phyloP scores from a whole-genome alignment of 1,284 basidiomycete species.

The Fomitopsis pinicola region DNA sequence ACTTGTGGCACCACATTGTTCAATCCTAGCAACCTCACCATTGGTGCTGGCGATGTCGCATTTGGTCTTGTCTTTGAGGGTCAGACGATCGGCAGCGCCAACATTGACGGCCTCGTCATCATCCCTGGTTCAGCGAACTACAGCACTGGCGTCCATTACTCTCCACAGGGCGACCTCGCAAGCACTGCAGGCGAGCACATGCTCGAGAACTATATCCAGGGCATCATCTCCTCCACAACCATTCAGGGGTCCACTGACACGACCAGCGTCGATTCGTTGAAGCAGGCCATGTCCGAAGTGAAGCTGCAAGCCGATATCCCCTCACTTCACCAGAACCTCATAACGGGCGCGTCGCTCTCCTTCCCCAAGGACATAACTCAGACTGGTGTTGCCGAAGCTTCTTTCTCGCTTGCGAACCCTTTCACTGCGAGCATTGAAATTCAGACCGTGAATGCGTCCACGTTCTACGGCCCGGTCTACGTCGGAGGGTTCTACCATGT shows the following conservation, averaged over 20 bases:
- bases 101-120: neutral
- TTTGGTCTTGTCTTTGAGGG: neutral
- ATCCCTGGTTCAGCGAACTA: neutral
- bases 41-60: neutral
- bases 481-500: neutral
- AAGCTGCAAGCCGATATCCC: neutral
- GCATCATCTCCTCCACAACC: neutral
- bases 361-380: neutral
- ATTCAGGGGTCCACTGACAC: neutral
- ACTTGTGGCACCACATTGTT: neutral
- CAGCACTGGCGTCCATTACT: neutral
- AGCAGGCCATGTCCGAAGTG: neutral
- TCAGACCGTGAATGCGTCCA: neutral
- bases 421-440: neutral
- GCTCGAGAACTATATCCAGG: neutral
- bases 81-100: neutral
- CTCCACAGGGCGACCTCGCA: neutral
- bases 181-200: neutral
- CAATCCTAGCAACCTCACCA: neutral
- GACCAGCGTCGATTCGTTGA: neutral
- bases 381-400: neutral
- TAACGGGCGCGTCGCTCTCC: neutral
- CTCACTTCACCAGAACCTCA: neutral
- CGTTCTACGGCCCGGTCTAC: neutral
- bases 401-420: neutral